Evolutionary conservation across 2,329 filamentous ascomycete genomes (phyloP).

Genomic region (Anthostomella pinea): DNA sequence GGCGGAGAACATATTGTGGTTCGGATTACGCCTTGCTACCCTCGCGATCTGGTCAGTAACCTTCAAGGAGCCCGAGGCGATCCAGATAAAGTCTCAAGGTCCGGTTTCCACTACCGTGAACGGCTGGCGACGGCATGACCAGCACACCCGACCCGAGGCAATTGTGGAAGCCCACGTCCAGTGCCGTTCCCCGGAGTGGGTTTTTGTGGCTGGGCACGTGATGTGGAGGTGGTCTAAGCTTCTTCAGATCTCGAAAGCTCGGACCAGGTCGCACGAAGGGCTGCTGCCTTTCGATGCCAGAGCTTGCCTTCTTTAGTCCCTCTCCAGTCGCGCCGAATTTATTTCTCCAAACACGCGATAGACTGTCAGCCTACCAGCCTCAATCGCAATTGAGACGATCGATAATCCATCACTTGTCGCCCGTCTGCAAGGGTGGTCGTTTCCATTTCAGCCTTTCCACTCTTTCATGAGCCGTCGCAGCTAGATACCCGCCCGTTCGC

Average conservation of each 20-base stretch:
- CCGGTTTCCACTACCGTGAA: background rate
- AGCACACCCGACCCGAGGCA: constrained; percentile 14
- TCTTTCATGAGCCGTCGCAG: constrained; percentile 18
- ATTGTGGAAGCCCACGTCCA: background rate
- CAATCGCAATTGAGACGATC: constrained; percentile 19
- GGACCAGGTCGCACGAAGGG: no score
- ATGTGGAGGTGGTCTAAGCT: constrained; percentile 1
- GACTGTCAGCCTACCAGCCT: constrained; percentile 27
- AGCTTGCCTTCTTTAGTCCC: constrained; percentile 7
- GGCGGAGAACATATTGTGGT: constrained; percentile 27
- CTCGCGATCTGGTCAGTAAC: constrained; percentile 2
- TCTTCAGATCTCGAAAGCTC: background rate
- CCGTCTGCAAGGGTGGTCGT: constrained; percentile 7
- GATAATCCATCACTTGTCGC: constrained; percentile 16
- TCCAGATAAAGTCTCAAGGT: background rate
- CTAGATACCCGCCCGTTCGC: constrained; percentile 16
- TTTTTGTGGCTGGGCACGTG: constrained; percentile 7
- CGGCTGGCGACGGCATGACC: constrained; percentile 20
- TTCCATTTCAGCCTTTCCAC: constrained; percentile 5
- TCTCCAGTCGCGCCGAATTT: constrained; percentile 32
- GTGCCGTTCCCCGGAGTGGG: no score
- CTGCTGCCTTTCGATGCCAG: no score
- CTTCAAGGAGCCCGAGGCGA: background rate
- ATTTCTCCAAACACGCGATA: constrained; percentile 36
- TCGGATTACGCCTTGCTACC: constrained; percentile 6